A percentile compares a stretch with the other conserved stretches of the same genome.
Conservation (phyloP, 2,329 filamentous ascomycete species). For the Aureobasidium melanogenum region DNA sequence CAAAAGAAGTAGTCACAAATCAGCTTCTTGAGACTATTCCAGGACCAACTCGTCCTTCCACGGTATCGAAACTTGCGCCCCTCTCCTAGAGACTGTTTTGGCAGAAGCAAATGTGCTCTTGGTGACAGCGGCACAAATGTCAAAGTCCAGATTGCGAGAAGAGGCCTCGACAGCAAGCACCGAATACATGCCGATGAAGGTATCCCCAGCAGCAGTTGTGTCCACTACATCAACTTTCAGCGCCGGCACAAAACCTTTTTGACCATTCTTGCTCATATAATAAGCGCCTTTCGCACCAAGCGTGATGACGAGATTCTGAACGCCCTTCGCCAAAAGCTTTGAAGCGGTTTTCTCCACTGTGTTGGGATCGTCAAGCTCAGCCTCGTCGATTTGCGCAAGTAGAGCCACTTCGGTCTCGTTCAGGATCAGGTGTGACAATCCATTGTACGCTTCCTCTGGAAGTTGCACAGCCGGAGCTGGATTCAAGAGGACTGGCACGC, state of each 20-base stretch:
- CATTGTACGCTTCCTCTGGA: conserved; percentile 62
- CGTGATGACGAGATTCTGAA: conserved; percentile 71
- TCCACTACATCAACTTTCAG: conserved; percentile 72
- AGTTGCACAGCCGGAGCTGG: conserved; percentile 64
- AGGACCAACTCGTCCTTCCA: not conserved
- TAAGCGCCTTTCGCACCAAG: conserved; percentile 60
- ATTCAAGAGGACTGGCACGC: conserved; percentile 55
- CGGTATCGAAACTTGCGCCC: not conserved
- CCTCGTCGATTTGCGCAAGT: conserved; percentile 44
- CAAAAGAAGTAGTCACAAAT: not conserved
- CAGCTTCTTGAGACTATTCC: not conserved
- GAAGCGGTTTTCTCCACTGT: not conserved
- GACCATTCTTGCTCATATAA: not conserved
- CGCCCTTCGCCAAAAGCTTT: conserved; percentile 54
- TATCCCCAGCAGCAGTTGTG: conserved; percentile 89
- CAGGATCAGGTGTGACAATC: conserved; percentile 51
- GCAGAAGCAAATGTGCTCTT: not conserved
- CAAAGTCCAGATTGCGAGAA: not conserved
- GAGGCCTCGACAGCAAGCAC: not conserved
- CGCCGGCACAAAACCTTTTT: conserved; percentile 34
- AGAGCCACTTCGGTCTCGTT: conserved; percentile 85
- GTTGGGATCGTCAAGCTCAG: conserved; percentile 36
- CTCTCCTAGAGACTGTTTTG: not conserved
- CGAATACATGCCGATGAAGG: conserved; percentile 60
- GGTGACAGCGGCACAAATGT: conserved; percentile 1